phyloP scores from a whole-genome alignment of 2,329 filamentous ascomycete genomes.

The Nemania sp. region DNA sequence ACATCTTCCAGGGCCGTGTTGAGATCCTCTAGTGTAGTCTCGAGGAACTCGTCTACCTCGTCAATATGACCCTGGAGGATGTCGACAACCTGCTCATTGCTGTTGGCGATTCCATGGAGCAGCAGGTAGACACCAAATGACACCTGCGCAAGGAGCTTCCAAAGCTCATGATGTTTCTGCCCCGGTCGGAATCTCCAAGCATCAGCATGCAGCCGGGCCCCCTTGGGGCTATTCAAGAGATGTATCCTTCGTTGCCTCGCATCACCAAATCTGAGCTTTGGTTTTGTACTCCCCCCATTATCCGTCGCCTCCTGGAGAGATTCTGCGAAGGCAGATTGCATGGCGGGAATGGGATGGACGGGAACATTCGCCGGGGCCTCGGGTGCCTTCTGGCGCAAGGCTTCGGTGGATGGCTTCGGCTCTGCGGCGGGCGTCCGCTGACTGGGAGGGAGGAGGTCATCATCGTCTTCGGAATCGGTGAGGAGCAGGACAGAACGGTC shows the following conservation, averaged over 20 bases:
- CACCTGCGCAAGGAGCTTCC: slow-evolving; percentile 90
- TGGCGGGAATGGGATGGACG: slow-evolving; percentile 71
- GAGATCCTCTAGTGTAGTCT: slow-evolving; percentile 84
- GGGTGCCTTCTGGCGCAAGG: slow-evolving; percentile 38
- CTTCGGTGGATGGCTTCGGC: slow-evolving; percentile 30
- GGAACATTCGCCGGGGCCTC: slow-evolving; percentile 45
- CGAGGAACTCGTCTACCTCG: slow-evolving; percentile 89
- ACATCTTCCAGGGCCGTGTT: slow-evolving; percentile 79
- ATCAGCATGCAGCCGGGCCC: slow-evolving; percentile 72
- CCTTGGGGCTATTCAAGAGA: slow-evolving; percentile 69
- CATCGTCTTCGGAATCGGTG: slow-evolving; percentile 41
- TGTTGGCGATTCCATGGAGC: slow-evolving; percentile 83
- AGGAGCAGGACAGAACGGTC: slow-evolving; percentile 39
- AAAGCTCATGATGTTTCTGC: slow-evolving; percentile 82
- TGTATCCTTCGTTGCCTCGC: slow-evolving; percentile 66
- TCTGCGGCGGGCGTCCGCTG: slow-evolving; percentile 27
- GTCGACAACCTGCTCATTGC: slow-evolving; percentile 81
- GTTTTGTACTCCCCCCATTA: slow-evolving; percentile 51
- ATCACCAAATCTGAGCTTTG: slow-evolving; percentile 58
- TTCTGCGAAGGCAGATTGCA: slow-evolving; percentile 84
- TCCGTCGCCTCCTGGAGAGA: slow-evolving; percentile 73
- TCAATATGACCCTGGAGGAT: slow-evolving; percentile 93
- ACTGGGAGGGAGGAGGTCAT: slow-evolving; percentile 34
- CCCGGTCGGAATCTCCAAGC: slow-evolving; percentile 76
- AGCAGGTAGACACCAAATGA: slow-evolving; percentile 91